Base-by-base conservation (phyloP, 2,329 filamentous ascomycete species). In the Microcera coccophila region DNA sequence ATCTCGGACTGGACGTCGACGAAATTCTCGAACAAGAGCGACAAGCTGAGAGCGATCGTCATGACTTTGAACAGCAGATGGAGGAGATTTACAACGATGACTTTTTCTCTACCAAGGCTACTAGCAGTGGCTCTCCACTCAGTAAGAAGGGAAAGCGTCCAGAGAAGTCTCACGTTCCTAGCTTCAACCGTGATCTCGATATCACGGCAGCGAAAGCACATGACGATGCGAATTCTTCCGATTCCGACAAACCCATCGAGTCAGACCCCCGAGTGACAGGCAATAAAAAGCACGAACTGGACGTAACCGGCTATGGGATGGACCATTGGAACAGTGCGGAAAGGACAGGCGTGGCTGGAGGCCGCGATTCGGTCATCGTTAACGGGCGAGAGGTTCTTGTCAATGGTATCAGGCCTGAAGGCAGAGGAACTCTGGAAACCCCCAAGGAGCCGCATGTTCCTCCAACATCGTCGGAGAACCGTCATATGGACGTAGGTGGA, bases 1-100 rank as follows among this genome's bases (percentile, higher is more conserved):
- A 98, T 69, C 74, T 98, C 21, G 93, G 93, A n/a, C 73, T 97
- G 29, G 90, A 97, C 60, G 89, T 95, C 4, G 93, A 98, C 63
- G 87, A 88, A 58, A 84, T 96, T 46, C 81, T 87, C 59, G 88
- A 93, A 59, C 81, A 91, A 48, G 84, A 90, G 53, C 76, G 84
- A 38, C 76, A 80, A 53, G 79, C 79, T 20, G 84, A 90, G 55
- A 64, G 81, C 37, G 82, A 85, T 53, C 70, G 74, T 12, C 74
- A 75, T 38, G 67, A 65, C 4, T 82, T 77, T 51, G 74, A 79
- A 56, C 65, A 69, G 4, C 76, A 82, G 38, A 84, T 84, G 79
- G 69, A 79, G 22, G 72, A 75, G 4, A 80, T 85, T 36, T 84
- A 86, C 50, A 65, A 65, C 14, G 76, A 78, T 18, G 72, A 73